A percentile compares a stretch with the other conserved stretches of the same genome.
Evolutionary conservation across 306 rosid genomes (phyloP).

Genomic region (Lagenaria siceraria): DNA sequence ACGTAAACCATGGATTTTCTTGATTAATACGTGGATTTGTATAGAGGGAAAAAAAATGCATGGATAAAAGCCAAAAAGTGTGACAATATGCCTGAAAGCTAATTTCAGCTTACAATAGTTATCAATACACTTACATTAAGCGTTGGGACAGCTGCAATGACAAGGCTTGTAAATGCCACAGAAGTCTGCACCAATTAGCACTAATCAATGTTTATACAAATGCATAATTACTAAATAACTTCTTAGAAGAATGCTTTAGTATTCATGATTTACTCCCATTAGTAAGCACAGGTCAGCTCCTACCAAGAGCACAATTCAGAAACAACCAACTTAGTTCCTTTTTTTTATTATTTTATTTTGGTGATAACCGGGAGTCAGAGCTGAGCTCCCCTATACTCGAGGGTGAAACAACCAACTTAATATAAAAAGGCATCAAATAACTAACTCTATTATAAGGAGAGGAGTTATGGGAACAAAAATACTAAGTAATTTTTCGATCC

Average conservation of each 20-base stretch:
- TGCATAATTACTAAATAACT: neutral
- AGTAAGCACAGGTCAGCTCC: neutral
- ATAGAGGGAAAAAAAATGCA: neutral
- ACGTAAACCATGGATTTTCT: neutral
- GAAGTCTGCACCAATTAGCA: constrained; percentile 49
- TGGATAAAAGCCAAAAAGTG: neutral
- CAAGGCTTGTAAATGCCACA: constrained; percentile 80
- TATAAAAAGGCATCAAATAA: neutral
- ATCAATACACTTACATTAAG: constrained; percentile 46
- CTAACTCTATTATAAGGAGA: neutral
- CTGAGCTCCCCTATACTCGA: no score
- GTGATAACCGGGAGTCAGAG: no score
- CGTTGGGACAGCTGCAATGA: constrained; percentile 72
- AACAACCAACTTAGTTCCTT: neutral
- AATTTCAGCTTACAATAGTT: constrained; percentile 5
- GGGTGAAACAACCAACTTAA: neutral
- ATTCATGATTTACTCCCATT: neutral
- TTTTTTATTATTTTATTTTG: no score
- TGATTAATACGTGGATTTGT: neutral
- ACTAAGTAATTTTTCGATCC: no score
- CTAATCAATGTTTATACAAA: constrained; percentile 1
- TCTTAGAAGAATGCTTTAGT: neutral
- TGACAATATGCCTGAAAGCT: neutral
- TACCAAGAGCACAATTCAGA: neutral
- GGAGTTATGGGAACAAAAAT: neutral